Percentiles rank a stretch among this genome's conserved stretches.
These are phyloP conservation scores for Pelargonium citronellum DNA, from an alignment of 441 rosid species.

Conservation along the genomic window DNA sequence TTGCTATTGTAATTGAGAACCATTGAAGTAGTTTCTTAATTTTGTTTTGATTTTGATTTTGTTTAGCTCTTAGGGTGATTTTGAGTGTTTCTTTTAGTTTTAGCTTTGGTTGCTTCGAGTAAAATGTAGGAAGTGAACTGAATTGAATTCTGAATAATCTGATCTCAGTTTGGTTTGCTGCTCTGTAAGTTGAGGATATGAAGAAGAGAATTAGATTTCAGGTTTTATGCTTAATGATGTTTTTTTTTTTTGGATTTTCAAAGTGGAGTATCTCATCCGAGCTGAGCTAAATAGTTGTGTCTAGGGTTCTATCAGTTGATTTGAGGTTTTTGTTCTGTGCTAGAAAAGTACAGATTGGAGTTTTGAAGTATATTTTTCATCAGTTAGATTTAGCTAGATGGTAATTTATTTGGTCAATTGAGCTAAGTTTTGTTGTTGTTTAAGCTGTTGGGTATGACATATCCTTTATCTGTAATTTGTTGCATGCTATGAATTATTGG, in stretches of 20 bases:
- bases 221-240: not conserved
- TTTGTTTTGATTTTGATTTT: constrained; percentile 4
- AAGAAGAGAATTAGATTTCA: not conserved
- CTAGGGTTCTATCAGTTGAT: not conserved
- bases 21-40: not conserved
- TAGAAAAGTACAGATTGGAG: not conserved
- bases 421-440: not conserved
- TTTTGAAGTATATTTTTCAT: not conserved
- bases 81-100: not conserved
- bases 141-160: not conserved
- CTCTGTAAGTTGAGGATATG: not conserved
- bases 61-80: not conserved
- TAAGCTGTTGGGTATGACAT: too few relatives aligned
- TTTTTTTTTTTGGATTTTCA: not conserved
- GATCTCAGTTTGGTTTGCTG: not conserved
- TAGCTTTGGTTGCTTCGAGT: not conserved
- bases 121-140: not conserved
- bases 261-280: not conserved
- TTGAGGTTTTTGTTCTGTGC: not conserved
- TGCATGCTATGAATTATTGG: too few relatives aligned
- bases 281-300: not conserved
- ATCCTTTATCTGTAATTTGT: too few relatives aligned
- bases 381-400: not conserved
- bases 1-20: constrained; percentile 8
- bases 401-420: not conserved